phyloP scores from a whole-genome alignment of 202 grass and related monocot genomes.

The Setaria viridis region DNA sequence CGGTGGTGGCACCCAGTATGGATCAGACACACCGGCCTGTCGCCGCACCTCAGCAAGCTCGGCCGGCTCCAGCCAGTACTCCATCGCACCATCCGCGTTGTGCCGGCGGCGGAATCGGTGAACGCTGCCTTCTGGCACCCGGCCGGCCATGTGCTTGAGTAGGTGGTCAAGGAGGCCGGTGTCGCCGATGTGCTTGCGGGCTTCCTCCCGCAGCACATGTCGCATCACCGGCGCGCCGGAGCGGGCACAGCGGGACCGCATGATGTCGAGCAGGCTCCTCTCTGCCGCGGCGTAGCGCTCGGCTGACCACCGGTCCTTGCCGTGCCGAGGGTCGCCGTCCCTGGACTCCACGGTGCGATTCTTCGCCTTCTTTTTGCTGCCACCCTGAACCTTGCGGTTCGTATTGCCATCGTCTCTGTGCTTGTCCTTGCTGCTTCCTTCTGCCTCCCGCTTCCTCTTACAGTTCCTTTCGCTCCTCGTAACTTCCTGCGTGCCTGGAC shows the following conservation, averaged over 20 bases:
- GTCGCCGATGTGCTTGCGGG: conserved; percentile 84
- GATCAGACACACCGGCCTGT: conserved; percentile 73
- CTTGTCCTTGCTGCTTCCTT: conserved; percentile 29
- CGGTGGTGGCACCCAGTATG: conserved; percentile 73
- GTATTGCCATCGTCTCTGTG: conserved; percentile 18
- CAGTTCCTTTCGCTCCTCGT: conserved; percentile 43
- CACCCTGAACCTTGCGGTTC: conserved; percentile 34
- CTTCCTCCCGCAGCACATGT: conserved; percentile 67
- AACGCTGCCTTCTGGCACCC: conserved; percentile 59
- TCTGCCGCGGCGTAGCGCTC: conserved; percentile 78
- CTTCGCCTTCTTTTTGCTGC: conserved; percentile 48
- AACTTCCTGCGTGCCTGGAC: conserved; percentile 14
- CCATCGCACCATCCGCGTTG: conserved; percentile 85
- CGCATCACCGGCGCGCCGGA: conserved; percentile 65
- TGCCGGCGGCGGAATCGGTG: conserved; percentile 79
- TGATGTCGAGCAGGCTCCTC: conserved; percentile 75
- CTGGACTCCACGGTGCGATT: conserved; percentile 50
- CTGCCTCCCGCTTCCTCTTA: conserved; percentile 48
- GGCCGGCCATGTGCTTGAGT: conserved; percentile 86
- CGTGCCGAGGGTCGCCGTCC: conserved; percentile 53
- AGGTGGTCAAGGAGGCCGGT: conserved; percentile 88
- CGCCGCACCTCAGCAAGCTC: conserved; percentile 65
- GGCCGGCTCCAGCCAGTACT: conserved; percentile 85
- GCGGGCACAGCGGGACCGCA: conserved; percentile 54
- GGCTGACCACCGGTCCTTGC: conserved; percentile 78